Percentiles rank a stretch among this genome's conserved stretches.
Evolutionary conservation across 176 grass and related monocot genomes (phyloP).

Genomic region (Lolium multiflorum): DNA sequence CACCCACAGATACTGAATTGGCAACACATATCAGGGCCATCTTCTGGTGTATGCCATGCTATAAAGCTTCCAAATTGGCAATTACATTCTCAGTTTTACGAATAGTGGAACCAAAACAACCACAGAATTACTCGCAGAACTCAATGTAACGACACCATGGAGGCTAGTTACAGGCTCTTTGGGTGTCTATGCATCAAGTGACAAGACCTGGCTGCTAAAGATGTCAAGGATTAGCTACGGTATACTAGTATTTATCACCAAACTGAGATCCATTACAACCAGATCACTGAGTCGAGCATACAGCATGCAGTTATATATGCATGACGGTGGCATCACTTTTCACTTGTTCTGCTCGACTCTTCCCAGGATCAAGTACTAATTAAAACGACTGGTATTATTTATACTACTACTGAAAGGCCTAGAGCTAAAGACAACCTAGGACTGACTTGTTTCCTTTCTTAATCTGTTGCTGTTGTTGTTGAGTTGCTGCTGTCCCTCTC

Average conservation of each 20-base stretch:
- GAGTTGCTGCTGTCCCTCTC: slow-evolving; percentile 23
- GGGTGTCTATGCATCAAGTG: neutral
- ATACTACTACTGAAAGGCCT: slow-evolving; percentile 38
- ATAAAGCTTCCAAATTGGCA: neutral
- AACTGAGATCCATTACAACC: slow-evolving; percentile 16
- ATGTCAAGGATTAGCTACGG: neutral
- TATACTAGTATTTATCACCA: slow-evolving; percentile 15
- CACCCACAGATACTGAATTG: no score
- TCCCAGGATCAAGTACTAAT: slow-evolving; percentile 16
- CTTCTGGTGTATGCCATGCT: neutral
- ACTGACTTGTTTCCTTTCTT: slow-evolving; percentile 43
- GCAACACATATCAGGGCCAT: neutral
- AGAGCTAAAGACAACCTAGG: slow-evolving; percentile 49
- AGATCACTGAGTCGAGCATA: neutral
- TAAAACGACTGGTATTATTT: slow-evolving; percentile 41
- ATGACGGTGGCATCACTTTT: neutral
- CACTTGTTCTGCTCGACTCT: neutral
- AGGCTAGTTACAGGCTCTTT: neutral
- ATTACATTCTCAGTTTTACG: neutral
- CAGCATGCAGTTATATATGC: slow-evolving; percentile 16
- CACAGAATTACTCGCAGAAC: neutral
- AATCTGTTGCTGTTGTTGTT: slow-evolving; percentile 41
- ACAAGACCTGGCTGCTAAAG: neutral
- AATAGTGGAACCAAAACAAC: neutral
- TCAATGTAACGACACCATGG: neutral